Evolutionary conservation across 805 yeast species (phyloP), one percentile per base, ranked within the genome.

Genomic region (Blastobotrys terrestris): DNA sequence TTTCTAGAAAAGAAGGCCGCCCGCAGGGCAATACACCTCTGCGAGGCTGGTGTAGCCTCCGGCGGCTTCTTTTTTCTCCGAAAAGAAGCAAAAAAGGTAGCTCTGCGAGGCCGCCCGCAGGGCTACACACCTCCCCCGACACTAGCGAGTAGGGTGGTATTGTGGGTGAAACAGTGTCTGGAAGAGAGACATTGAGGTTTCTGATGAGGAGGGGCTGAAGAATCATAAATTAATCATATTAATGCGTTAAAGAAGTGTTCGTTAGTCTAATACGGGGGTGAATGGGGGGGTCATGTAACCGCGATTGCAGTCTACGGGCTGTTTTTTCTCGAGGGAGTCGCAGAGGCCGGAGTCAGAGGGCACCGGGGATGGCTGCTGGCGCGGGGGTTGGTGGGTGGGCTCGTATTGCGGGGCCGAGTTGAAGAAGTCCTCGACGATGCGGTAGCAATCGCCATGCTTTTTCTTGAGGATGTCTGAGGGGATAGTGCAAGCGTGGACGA

Each of bases 281-380:
- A 54, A 51, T 3, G 57, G 57, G 26, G 57, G 57, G 3, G 57
- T 54, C 50, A 54, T 48, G 54, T 54, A 54, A 21, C 50, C 53
- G 39, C 44, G n/a, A 41, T 7, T 22, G 43, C 21, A 40, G 19
- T 18, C 39, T 20, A 15, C 48, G 18, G 39, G 20, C 6, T 39
- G 40, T 19, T 26, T 16, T 13, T 45, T 45, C 40, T 8, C 18
- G 39, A 19, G 20, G 19, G 13, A 8, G 39, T 31, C 26, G 39
- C 15, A 31, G 39, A 22, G 40, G 20, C 22, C 45, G 7, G 35
- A 18, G 21, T 11, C 14, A 11, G 26, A 26, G 35, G 8, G 47
- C 47, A 21, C 15, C 15, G 39, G 47, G 15, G 26, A 21, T 4
- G 18, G 20, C 48, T 22, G 48, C 19, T 15, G 48, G 16, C 14